Evolutionary conservation across 2,329 filamentous ascomycete species (phyloP), one percentile per base, ranked within the genome.

Genomic region (Exophiala calicioides): DNA sequence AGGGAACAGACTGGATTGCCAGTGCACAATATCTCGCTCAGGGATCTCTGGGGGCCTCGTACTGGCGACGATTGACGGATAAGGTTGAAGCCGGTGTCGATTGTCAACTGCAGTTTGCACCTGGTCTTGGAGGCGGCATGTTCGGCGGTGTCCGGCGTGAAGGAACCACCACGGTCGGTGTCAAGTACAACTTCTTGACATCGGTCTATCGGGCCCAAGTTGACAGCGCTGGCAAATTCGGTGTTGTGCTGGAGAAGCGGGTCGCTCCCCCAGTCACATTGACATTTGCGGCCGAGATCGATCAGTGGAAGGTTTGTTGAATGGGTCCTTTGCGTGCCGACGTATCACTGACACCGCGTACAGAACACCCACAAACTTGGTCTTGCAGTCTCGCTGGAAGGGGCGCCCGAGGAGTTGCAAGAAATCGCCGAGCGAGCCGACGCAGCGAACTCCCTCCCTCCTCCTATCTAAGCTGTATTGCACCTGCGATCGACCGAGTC

Each of bases 101-200:
- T 62, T 83, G 95, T 78, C 95, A 90, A 69, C 79, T 98, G 50
- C 86, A 90, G 57, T 85, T 95, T 59, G 82, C 79, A 20, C 78
- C 82, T 23, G 76, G 82, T 23, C 76, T 80, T 20, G 62, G 65
- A 37, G 77, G 80, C 44, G 80, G 81, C 55, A 73, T 88, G 70
- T 90, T 93, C 82, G 88, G 88, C 50, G 82, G 82, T 35, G 68
- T 84, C 43, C 81, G 84, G 68, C 91, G 90, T 70, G 90, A 98
- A 69, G 93, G 93, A 45, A 80, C 88, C 52, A 90, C 94, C 43
- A 89, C 90, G 44, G 80, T 97, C 62, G 93, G 91, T 63, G 88
- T 90, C 67, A 98, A 98, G 74, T 98, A 98, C 73, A 91, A 96
- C 69, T 98, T 98, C 82, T 82, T 88, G 65, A 88, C 90, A 74